Evolutionary conservation across 2,329 filamentous ascomycete genomes (phyloP), one percentile per base, ranked within the genome.

Genomic region (Eutypella sp.): DNA sequence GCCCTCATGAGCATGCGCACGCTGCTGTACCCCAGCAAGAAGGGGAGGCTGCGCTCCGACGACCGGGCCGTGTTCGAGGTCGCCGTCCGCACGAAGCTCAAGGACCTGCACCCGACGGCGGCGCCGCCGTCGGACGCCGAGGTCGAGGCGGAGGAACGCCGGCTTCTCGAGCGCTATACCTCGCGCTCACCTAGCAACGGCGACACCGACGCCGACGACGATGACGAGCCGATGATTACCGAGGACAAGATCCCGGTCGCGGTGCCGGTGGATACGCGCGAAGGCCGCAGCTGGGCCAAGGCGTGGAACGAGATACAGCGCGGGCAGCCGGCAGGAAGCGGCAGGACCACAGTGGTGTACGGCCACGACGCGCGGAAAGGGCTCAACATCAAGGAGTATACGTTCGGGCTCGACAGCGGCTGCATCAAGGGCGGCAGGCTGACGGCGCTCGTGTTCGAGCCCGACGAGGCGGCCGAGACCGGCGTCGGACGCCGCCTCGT

Each of bases 1-100:
- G 84, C 85, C 42, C 86, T 87, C 34, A 96, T 96, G 90, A 93
- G 89, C 61, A 95, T 99, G 88, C 82, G 90, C 46, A 87, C 83
- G 6, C 78, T 96, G 44, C 75, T 87, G 54, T 75, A 73, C 53
- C 68, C 82, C 16, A 68, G 74, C 23, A 33, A 39, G 23, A 39
- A 47, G 40, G 23, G 45, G n/a, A 45, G 40, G 36, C 43, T 10
- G 34, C 11, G 24, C 40, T 15, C 22, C 31, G 41, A 31, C 16
- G 47, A 45, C 19, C 41, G n/a, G 15, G 16, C 40, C 22, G 41
- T 29, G 34, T 31, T 40, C 19, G 34, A 23, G 41, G 81, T 4
- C 79, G 71, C 44, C 69, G 41, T 38, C 70, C 51, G 72, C 57
- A 50, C 66, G 56, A 44, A 66, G 62, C 47, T 56, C 29, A 50